These are phyloP conservation scores for Dentipellis fragilis DNA, from an alignment of 768 basidiomycete genomes.

Conservation along the genomic window DNA sequence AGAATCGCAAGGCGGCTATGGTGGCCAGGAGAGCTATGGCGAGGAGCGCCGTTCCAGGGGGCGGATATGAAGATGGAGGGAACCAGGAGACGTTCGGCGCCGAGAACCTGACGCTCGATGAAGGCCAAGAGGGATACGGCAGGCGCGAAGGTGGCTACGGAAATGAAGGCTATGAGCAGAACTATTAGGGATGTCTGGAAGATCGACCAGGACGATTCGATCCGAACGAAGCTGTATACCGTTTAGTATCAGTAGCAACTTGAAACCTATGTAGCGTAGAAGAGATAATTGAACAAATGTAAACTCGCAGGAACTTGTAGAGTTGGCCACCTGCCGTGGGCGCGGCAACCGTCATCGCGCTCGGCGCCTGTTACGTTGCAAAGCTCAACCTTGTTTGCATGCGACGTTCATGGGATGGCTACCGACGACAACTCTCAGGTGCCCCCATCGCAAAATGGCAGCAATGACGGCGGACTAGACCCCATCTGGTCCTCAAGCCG, in stretches of 20 bases:
- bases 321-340: too few species aligned
- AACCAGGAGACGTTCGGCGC: constrained; percentile 41
- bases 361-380: too few species aligned
- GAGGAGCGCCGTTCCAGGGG: not conserved
- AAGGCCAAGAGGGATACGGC: constrained; percentile 22
- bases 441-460: not conserved
- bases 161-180: not conserved
- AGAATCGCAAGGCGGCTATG: constrained; percentile 2
- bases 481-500: constrained; percentile 76
- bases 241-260: too few species aligned
- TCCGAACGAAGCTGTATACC: too few species aligned
- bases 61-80: constrained; percentile 11
- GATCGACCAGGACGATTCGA: too few species aligned
- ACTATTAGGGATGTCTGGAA: too few species aligned
- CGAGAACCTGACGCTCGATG: constrained; percentile 35
- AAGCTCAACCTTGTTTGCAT: too few species aligned
- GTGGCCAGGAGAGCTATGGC: not conserved
- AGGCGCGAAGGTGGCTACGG: constrained; percentile 2
- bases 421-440: not conserved
- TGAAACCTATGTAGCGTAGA: too few species aligned
- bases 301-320: too few species aligned
- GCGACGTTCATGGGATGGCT: not conserved
- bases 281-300: too few species aligned
- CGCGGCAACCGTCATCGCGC: too few species aligned
- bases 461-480: constrained; percentile 39